phyloP scores from a whole-genome alignment of 257 asterid species.

The Schizonepeta tenuifolia region DNA sequence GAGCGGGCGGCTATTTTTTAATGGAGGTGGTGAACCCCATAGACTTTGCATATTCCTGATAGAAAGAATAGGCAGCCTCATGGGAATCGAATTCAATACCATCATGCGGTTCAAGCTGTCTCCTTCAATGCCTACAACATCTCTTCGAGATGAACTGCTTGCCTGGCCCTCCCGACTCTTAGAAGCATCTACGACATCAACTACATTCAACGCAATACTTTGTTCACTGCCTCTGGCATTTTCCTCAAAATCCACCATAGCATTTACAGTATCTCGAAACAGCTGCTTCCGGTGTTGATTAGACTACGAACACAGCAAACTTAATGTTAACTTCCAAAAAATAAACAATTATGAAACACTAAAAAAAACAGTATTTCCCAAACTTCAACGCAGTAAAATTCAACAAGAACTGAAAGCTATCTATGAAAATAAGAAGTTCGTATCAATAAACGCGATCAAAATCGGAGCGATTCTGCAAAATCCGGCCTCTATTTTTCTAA shows the following conservation, averaged over 20 bases:
- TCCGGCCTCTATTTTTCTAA: background rate
- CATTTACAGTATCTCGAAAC: constrained; percentile 36
- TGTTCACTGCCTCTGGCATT: constrained; percentile 47
- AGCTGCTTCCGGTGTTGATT: constrained; percentile 15
- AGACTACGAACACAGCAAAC: constrained; percentile 19
- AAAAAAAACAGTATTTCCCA: background rate
- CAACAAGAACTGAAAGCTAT: background rate
- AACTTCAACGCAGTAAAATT: background rate
- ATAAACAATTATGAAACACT: constrained; percentile 7
- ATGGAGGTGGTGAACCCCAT: constrained; percentile 99
- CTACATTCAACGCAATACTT: constrained; percentile 41
- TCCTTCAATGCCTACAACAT: constrained; percentile 48
- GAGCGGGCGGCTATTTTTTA: constrained; percentile 96
- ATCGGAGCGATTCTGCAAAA: background rate
- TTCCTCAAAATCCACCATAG: constrained; percentile 60
- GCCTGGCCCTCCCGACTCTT: constrained; percentile 47
- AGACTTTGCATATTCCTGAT: constrained; percentile 96
- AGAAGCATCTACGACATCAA: constrained; percentile 50
- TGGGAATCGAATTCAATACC: constrained; percentile 92
- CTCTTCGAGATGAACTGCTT: constrained; percentile 45
- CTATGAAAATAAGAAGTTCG: too few species aligned
- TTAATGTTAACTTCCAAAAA: constrained; percentile 20
- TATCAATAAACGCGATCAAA: background rate
- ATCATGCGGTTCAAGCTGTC: constrained; percentile 71
- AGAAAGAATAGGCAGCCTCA: constrained; percentile 86